These are phyloP conservation scores for Phytophthora constricta DNA, from an alignment of 352 stramenopile species.

Conservation along the genomic window DNA sequence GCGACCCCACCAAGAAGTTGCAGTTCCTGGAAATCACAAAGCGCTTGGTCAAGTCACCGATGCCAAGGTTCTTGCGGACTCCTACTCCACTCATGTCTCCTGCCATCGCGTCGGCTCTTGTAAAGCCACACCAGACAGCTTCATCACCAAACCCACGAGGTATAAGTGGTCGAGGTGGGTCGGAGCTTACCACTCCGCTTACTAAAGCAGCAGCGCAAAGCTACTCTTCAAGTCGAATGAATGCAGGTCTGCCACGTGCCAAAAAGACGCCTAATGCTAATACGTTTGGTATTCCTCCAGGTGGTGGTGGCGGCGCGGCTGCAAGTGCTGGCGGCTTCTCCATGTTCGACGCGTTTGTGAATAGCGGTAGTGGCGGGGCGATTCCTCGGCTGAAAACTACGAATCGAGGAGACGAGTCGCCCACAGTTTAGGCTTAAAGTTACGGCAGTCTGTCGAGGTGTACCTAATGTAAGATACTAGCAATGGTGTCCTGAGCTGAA, in stretches of 20 bases:
- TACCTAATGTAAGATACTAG: conserved; percentile 41
- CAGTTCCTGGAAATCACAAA: conserved; percentile 55
- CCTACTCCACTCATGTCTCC: conserved; percentile 43
- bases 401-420: conserved; percentile 24
- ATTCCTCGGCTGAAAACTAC: conserved; percentile 65
- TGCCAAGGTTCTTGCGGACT: conserved; percentile 44
- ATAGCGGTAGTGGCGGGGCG: conserved; percentile 38
- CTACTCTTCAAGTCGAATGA: conserved; percentile 47
- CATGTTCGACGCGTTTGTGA: conserved; percentile 85
- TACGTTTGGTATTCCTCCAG: conserved; percentile 38
- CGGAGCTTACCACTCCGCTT: conserved; percentile 1
- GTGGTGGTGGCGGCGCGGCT: conserved; percentile 21
- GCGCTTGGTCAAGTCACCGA: conserved; percentile 47
- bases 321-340: conserved; percentile 36
- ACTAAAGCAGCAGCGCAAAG: conserved; percentile 25
- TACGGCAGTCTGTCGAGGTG: conserved; percentile 8
- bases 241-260: conserved; percentile 41
- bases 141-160: conserved; percentile 26
- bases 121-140: conserved; percentile 25
- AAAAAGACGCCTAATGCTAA: conserved; percentile 55
- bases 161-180: conserved; percentile 12
- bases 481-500: not conserved
- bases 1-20: conserved; percentile 44
- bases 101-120: conserved; percentile 28
- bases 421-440: conserved; percentile 29